Conservation (phyloP, 2,329 filamentous ascomycete genomes). For the Madurella mycetomatis region DNA sequence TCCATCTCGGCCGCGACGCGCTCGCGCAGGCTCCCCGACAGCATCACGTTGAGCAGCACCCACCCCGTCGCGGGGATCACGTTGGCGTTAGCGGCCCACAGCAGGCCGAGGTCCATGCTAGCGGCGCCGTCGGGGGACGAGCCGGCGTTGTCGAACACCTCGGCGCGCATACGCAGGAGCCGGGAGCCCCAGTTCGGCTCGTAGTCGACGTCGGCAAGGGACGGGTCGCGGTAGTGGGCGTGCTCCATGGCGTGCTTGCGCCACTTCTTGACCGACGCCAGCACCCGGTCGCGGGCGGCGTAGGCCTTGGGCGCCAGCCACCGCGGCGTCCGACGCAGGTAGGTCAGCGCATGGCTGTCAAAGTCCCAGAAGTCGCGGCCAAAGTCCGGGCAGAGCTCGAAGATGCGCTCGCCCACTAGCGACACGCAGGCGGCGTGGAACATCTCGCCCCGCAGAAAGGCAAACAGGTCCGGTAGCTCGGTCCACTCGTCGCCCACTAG, state of each 20-base stretch:
- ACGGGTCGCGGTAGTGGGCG: constrained; percentile 17
- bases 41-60: constrained; percentile 8
- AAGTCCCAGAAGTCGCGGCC: constrained; percentile 30
- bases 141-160: constrained; percentile 7
- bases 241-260: constrained; percentile 22
- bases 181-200: constrained; percentile 28
- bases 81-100: constrained; percentile 19
- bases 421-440: constrained; percentile 26
- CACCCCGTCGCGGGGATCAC: constrained; percentile 17
- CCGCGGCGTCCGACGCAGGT: constrained; percentile 25
- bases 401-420: constrained; percentile 27
- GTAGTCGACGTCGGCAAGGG: constrained; percentile 23
- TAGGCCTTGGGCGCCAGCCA: constrained; percentile 26
- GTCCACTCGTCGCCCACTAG: constrained; percentile 11
- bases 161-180: constrained; percentile 11
- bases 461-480: constrained; percentile 25
- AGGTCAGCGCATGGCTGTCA: constrained; percentile 20
- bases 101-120: constrained; percentile 13
- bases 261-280: constrained; percentile 26
- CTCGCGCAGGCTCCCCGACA: constrained; percentile 4
- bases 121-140: constrained; percentile 9
- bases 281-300: constrained; percentile 21
- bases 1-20: constrained; percentile 14
- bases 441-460: constrained; percentile 23
- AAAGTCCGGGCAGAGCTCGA: constrained; percentile 26